Conservation (phyloP, 352 stramenopile genomes). For the Globisporangium polare region DNA sequence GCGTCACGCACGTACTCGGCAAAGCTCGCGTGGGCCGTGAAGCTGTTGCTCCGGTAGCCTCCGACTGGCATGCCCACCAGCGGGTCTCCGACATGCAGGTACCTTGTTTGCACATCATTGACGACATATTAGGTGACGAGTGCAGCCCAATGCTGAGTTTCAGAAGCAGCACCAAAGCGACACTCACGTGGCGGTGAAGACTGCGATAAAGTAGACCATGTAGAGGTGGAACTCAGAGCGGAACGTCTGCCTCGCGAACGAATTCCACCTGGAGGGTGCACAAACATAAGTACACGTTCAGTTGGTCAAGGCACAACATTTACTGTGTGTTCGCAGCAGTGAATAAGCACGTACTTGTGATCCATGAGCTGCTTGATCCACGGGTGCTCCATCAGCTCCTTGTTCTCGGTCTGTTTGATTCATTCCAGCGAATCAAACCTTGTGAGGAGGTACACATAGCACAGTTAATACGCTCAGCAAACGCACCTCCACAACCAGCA, state of each 20-base stretch:
- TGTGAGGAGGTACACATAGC: background rate
- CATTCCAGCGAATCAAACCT: background rate
- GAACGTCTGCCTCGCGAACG: slow-evolving; percentile 65
- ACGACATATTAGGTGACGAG: background rate
- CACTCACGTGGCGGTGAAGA: slow-evolving; percentile 70
- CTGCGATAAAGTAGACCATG: slow-evolving; percentile 65
- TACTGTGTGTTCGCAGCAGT: background rate
- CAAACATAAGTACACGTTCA: background rate
- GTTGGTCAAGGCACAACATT: background rate
- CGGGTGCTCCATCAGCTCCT: slow-evolving; percentile 71
- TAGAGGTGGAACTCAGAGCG: slow-evolving; percentile 74
- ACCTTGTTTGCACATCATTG: slow-evolving; percentile 26
- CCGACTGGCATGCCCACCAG: slow-evolving; percentile 66
- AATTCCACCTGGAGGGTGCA: slow-evolving; percentile 51
- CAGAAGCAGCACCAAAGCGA: background rate
- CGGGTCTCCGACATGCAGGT: slow-evolving; percentile 69
- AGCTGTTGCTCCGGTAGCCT: slow-evolving; percentile 61
- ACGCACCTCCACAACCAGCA: slow-evolving; percentile 57
- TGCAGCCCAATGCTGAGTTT: background rate
- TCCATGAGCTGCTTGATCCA: slow-evolving; percentile 76
- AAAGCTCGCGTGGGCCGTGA: slow-evolving; percentile 28
- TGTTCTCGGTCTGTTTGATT: slow-evolving; percentile 62
- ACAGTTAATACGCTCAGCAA: background rate
- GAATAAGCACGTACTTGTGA: slow-evolving; percentile 49
- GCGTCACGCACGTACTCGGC: slow-evolving; percentile 60